Evolutionary conservation across 768 basidiomycete species (phyloP).

Genomic region (Neoboletus magnificus): DNA sequence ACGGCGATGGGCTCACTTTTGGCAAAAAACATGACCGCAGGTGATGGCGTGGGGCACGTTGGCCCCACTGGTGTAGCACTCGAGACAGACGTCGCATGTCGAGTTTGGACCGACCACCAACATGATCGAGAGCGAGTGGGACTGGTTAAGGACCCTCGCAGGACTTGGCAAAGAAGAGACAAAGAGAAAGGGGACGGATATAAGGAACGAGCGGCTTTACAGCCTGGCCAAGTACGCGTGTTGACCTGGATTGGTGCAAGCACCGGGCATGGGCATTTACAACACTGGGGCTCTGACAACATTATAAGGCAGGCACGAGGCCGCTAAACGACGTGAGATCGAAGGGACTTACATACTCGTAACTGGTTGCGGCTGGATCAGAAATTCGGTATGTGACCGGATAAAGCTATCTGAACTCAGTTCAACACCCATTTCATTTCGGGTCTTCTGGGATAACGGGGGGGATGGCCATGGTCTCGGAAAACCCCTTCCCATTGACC

Average conservation of each 20-base stretch:
- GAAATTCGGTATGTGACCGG: constrained; percentile 13
- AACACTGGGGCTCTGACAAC: constrained; percentile 20
- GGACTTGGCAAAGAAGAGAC: constrained; percentile 3
- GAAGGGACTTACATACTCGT: constrained; percentile 20
- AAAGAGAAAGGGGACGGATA: constrained; percentile 9
- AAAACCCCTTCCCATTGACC: constrained; percentile 5
- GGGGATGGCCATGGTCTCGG: constrained; percentile 7
- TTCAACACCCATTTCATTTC: constrained; percentile 24
- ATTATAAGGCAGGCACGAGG: constrained; percentile 37
- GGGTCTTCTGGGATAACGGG: constrained; percentile 23
- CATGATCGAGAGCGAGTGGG: constrained; percentile 45
- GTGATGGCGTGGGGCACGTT: constrained; percentile 62
- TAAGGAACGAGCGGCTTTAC: constrained; percentile 19
- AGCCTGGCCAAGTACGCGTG: constrained; percentile 32
- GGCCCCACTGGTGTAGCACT: constrained; percentile 49
- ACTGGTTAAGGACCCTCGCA: constrained; percentile 35
- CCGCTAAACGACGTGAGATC: constrained; percentile 34
- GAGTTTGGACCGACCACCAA: constrained; percentile 62
- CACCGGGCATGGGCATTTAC: constrained; percentile 21
- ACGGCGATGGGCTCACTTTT: constrained; percentile 27
- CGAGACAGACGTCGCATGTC: constrained; percentile 74
- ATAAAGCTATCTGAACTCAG: constrained; percentile 23
- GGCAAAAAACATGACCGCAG: constrained; percentile 74
- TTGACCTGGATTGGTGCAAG: constrained; percentile 24
- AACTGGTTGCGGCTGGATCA: constrained; percentile 3